These are phyloP conservation scores for Pezicula radicicola DNA, from an alignment of 2,329 filamentous ascomycete genomes.

Conservation along the genomic window DNA sequence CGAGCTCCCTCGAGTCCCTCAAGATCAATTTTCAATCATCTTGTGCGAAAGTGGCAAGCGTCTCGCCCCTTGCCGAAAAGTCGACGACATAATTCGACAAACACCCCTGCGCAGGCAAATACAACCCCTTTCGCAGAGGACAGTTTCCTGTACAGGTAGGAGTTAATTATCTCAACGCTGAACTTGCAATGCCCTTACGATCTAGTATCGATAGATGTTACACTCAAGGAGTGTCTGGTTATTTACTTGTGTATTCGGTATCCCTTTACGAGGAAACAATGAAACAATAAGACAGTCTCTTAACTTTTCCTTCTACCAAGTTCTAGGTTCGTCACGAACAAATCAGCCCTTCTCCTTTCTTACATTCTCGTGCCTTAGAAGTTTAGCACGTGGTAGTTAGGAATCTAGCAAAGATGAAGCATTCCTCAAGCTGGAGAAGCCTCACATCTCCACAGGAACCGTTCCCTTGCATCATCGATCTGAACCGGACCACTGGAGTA, in stretches of 20 bases:
- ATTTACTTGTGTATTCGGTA: not conserved
- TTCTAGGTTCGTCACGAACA: not conserved
- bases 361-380: conserved; percentile 1
- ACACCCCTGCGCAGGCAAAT: conserved; percentile 3
- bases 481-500: conserved; percentile 15
- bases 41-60: conserved; percentile 1
- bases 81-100: conserved; percentile 1
- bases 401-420: conserved; percentile 22
- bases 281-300: conserved; percentile 3
- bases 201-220: not conserved
- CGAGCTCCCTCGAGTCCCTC: conserved; percentile 6
- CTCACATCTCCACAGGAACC: conserved; percentile 8
- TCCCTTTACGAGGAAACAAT: not conserved
- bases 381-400: conserved; percentile 1
- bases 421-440: conserved; percentile 22
- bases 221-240: not conserved
- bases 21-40: conserved; percentile 2
- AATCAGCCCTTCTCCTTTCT: not conserved
- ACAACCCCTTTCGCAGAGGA: not conserved
- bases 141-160: not conserved
- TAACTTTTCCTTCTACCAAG: not conserved
- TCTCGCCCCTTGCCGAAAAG: conserved; percentile 10
- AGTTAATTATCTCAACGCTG: not conserved
- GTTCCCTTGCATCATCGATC: conserved; percentile 20
- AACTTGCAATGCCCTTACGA: not conserved